Base-by-base conservation (phyloP, 768 basidiomycete species). In the Mycena epipterygia region DNA sequence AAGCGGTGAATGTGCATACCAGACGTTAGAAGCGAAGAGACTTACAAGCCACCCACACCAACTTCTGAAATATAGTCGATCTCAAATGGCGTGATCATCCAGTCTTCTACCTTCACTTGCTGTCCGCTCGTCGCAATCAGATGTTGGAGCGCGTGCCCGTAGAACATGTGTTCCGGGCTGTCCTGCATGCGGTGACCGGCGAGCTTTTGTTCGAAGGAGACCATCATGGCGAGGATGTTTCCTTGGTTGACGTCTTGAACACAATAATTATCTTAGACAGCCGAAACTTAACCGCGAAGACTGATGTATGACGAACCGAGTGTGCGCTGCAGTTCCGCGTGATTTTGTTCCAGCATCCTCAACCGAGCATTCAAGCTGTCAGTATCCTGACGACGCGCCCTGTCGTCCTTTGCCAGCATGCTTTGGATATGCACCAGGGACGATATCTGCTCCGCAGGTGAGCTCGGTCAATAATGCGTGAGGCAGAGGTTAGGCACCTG, bases 41-140 rank as follows among this genome's bases (percentile, higher is more conserved):
- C 65, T 30, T 16, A 67, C 65, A 67, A 67, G 17, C 65, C 65
- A 30, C 65, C 65, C 1, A 19, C 39, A n/a, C 65, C 65, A 48
- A 57, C 59, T 32, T 58, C 42, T 6, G 29, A 2, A 5, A 2
- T 29, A 29, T 21, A 46, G 3, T 67, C 56, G 6, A 58, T 56
- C 6, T 67, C 65, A 29, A 67, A 58, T 2, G 65, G 3, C 1
- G 65, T 33, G 14, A 67, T 67, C 57, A 59, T 67, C 65, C 65
- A 67, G 21, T 49, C 55, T 16, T 46, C 65, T 8, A 67, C 13
- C 6, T 37, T 29, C 6, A 55, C 39, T n/a, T 30, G 35, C 25
- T 55, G 4, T 12, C 49, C 35, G 29, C 49, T 64, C 6, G n/a
- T 30, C 1, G 49, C 39, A 3, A 2, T 25, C 35, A 64, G 37